A percentile compares a stretch with the other conserved stretches of the same genome.
phyloP scores from a whole-genome alignment of 2,329 filamentous ascomycete genomes.

The Penicillium sp. region DNA sequence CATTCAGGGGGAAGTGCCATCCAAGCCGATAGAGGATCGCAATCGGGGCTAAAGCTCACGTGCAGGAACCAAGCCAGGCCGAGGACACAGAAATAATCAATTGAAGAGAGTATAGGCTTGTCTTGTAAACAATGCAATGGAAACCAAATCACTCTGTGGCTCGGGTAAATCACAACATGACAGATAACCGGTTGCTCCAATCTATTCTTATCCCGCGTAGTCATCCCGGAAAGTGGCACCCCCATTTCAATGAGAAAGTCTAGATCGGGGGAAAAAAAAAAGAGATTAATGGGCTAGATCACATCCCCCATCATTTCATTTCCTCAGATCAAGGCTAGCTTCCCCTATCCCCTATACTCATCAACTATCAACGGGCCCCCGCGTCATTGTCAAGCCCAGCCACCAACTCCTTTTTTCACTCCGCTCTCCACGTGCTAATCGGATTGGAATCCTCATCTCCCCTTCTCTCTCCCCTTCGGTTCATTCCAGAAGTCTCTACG shows the following conservation, averaged over 20 bases:
- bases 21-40: neutral
- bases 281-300: neutral
- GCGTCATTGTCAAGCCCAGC: constrained; percentile 10
- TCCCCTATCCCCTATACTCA: neutral
- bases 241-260: neutral
- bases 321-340: no score
- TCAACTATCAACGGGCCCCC: constrained; percentile 1
- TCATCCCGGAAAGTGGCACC: neutral
- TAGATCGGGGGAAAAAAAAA: neutral
- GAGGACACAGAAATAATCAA: no score
- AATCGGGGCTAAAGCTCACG: neutral
- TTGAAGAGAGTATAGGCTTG: no score
- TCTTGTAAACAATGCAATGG: no score
- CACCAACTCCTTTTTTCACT: constrained; percentile 8
- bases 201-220: neutral
- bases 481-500: neutral
- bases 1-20: neutral
- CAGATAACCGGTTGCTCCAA: neutral
- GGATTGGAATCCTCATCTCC: neutral
- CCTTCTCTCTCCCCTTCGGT: neutral
- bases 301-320: no score
- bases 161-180: neutral
- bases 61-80: neutral
- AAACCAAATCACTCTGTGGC: no score
- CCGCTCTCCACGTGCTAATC: constrained; percentile 15